Evolutionary conservation across 768 basidiomycete genomes (phyloP), one percentile per base, ranked within the genome.

Genomic region (Lentinula detonsa): DNA sequence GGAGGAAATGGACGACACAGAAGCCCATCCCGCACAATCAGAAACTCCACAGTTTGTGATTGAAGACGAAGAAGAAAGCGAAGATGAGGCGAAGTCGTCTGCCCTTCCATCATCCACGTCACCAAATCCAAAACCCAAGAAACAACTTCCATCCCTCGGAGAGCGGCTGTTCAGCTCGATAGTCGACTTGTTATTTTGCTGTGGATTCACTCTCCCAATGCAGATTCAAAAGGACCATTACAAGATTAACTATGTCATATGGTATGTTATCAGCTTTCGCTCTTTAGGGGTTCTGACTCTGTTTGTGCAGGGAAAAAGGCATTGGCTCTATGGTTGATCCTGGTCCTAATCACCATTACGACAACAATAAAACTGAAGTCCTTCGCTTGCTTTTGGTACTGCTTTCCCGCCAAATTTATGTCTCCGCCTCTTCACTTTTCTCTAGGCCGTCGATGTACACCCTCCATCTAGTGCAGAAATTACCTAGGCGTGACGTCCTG

Each of bases 171-270:
- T 96, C 65, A 83, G 80, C 66, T 86, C 87, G 61, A 76, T 93
- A 9, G 83, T 93, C 60, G 95, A 98, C 70, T 78, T 98, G 10
- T 70, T 97, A 42, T 98, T 96, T 72, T 94, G 93, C 69, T 95
- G 93, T 66, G 94, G 93, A 11, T 97, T 98, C 67, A 96, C 95
- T 0, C 75, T 98, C 8, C 92, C 96, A 8, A 81, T 81, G 33
- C 84, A 83, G 70, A 76, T 90, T 49, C 88, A 91, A 70, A 82
- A 86, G 52, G 87, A 90, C 68, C 87, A 88, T 66, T 84, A 91
- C 71, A 90, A 91, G 70, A 87, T 94, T 49, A 87, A 89, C 70
- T 90, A 94, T 76, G 78, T 90, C 23, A 95, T 95, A 59, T 96
- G 93, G 93, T 93, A 71, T 62, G 88, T 71, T n/a, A 13, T 48